These are phyloP conservation scores for Neocucurbitaria cava DNA, from an alignment of 2,329 filamentous ascomycete genomes.

Conservation along the genomic window DNA sequence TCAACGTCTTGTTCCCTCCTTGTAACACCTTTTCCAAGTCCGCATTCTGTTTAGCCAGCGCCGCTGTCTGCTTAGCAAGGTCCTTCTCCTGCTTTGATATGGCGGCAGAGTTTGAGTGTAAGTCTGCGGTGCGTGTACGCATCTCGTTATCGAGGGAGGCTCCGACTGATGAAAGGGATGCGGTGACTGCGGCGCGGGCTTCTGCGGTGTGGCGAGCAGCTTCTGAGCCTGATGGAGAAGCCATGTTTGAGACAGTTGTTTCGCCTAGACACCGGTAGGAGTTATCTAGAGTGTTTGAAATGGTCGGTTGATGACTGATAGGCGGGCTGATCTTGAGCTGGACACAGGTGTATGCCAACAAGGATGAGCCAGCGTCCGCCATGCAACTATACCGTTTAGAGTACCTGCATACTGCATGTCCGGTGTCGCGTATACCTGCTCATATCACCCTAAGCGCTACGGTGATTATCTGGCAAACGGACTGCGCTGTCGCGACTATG, in stretches of 20 bases:
- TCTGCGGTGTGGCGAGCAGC: conserved; percentile 51
- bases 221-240: conserved; percentile 34
- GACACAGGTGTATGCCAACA: not conserved
- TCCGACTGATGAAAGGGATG: conserved; percentile 63
- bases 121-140: conserved; percentile 69
- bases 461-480: conserved; percentile 14
- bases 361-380: not conserved
- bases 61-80: conserved; percentile 66
- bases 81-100: conserved; percentile 73
- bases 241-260: conserved; percentile 28
- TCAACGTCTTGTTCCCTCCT: conserved; percentile 69
- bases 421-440: conserved; percentile 3
- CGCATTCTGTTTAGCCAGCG: conserved; percentile 68
- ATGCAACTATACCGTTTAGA: conserved; percentile 6
- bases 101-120: conserved; percentile 72
- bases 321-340: conserved; percentile 1
- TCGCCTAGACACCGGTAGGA: not conserved
- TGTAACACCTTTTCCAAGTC: conserved; percentile 69
- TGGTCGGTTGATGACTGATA: not conserved
- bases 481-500: conserved; percentile 10
- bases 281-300: not conserved
- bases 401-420: conserved; percentile 5
- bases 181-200: conserved; percentile 59
- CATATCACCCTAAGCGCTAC: not conserved
- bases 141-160: conserved; percentile 74